phyloP scores from a whole-genome alignment of 345 rosid species.

The Barbarea vulgaris region DNA sequence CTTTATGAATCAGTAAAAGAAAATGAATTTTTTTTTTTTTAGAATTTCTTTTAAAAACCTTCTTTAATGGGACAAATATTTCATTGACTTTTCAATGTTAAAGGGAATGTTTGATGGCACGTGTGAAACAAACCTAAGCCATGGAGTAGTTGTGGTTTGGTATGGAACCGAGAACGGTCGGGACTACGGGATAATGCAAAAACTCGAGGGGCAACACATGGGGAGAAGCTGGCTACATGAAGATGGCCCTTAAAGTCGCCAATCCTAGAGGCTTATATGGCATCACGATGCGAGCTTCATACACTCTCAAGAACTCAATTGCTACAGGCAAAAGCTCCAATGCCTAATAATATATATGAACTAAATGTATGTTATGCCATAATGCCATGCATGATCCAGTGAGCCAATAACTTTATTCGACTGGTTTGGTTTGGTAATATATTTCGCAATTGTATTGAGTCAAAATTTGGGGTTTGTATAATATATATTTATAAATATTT shows the following conservation, averaged over 20 bases:
- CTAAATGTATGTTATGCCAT: neutral
- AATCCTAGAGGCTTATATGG: conserved; percentile 68
- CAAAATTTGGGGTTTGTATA: neutral
- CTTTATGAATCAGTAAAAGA: conserved; percentile 67
- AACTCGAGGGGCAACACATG: conserved; percentile 79
- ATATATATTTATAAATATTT: neutral
- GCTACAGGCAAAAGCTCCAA: conserved; percentile 17
- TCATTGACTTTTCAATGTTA: neutral
- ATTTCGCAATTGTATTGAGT: neutral
- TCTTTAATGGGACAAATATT: neutral
- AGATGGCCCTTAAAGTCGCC: conserved; percentile 57
- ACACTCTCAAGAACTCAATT: conserved; percentile 58
- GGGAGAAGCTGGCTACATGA: conserved; percentile 82
- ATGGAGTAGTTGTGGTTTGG: conserved; percentile 72
- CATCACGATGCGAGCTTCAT: conserved; percentile 78
- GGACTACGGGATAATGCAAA: conserved; percentile 82
- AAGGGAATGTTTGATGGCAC: conserved; percentile 24
- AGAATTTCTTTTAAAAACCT: too few species aligned
- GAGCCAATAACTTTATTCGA: neutral
- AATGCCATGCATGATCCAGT: too few species aligned
- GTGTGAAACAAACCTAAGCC: conserved; percentile 56
- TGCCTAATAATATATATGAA: conserved; percentile 2
- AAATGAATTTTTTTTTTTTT: too few species aligned
- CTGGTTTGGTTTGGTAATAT: neutral
- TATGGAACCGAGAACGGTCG: conserved; percentile 64